A percentile compares a stretch with the other conserved stretches of the same genome.
phyloP scores from a whole-genome alignment of 1,139 yeast genomes.

The Saccharomycopsis phalli region DNA sequence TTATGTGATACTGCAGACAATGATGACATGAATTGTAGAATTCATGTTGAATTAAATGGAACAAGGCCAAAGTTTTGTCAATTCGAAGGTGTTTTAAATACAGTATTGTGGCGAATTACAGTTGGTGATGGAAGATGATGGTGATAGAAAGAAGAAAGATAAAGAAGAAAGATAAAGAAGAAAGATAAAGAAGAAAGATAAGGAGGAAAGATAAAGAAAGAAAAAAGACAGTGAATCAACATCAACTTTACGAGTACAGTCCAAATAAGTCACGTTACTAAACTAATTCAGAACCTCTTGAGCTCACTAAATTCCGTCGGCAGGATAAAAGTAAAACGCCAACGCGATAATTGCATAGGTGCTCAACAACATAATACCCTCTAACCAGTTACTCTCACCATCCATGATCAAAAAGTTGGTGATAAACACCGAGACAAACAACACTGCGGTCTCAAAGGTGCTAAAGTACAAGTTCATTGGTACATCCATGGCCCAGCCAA shows the following conservation, averaged over 20 bases:
- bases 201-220: background rate
- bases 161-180: background rate
- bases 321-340: constrained; percentile 63
- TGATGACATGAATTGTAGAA: no score
- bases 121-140: background rate
- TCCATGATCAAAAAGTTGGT: constrained; percentile 82
- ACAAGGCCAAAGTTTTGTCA: no score
- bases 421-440: constrained; percentile 82
- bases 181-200: background rate
- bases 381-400: constrained; percentile 96
- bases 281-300: background rate
- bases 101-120: no score
- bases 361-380: constrained; percentile 86
- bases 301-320: background rate
- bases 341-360: constrained; percentile 81
- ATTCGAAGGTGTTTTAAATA: no score
- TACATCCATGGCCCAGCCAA: constrained; percentile 85
- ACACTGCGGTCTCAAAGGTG: constrained; percentile 86
- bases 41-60: no score
- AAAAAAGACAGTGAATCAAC: background rate
- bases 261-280: background rate
- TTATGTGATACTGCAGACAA: no score
- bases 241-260: background rate
- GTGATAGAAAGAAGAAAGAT: background rate
- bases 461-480: constrained; percentile 93